Evolutionary conservation across 2,329 filamentous ascomycete species (phyloP).

Genomic region (Teratosphaeriaceae sp.): DNA sequence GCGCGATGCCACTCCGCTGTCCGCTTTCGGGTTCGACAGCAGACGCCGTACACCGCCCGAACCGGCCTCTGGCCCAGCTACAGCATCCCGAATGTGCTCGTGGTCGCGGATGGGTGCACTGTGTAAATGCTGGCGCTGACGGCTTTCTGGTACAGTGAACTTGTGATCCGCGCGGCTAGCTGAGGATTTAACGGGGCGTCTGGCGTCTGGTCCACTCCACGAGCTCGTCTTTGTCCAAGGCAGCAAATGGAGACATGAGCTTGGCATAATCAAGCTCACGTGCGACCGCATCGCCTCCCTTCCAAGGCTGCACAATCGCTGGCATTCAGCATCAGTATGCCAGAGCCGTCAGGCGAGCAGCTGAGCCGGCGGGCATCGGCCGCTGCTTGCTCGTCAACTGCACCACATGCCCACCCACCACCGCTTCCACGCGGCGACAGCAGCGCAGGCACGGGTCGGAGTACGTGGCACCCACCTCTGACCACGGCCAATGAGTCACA

Average conservation of each 20-base stretch:
- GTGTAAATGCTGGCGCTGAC: constrained; percentile 9
- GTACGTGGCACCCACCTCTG: constrained; percentile 16
- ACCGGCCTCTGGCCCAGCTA: constrained; percentile 4
- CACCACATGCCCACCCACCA: constrained; percentile 6
- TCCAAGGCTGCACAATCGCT: too few relatives aligned
- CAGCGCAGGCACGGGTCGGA: constrained; percentile 14
- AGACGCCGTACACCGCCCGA: constrained; percentile 5
- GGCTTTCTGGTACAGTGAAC: neutral
- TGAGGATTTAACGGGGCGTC: constrained; percentile 1
- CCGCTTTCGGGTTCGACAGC: constrained; percentile 7
- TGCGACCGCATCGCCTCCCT: neutral
- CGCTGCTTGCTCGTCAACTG: constrained; percentile 8
- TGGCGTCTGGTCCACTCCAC: neutral
- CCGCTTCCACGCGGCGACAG: constrained; percentile 11
- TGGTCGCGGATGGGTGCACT: constrained; percentile 11
- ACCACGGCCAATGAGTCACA: constrained; percentile 17
- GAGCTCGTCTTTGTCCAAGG: constrained; percentile 1
- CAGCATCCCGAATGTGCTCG: constrained; percentile 4
- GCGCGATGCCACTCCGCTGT: constrained; percentile 1
- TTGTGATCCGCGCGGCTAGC: constrained; percentile 2
- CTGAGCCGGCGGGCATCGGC: constrained; percentile 7
- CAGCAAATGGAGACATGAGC: constrained; percentile 6
- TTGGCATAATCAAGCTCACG: constrained; percentile 4
- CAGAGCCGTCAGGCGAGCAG: constrained; percentile 6
- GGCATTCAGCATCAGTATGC: constrained; percentile 3